Percentiles rank a stretch among this genome's conserved stretches.
phyloP scores from a whole-genome alignment of 2,329 filamentous ascomycete species.

The Macroventuria anomochaeta region DNA sequence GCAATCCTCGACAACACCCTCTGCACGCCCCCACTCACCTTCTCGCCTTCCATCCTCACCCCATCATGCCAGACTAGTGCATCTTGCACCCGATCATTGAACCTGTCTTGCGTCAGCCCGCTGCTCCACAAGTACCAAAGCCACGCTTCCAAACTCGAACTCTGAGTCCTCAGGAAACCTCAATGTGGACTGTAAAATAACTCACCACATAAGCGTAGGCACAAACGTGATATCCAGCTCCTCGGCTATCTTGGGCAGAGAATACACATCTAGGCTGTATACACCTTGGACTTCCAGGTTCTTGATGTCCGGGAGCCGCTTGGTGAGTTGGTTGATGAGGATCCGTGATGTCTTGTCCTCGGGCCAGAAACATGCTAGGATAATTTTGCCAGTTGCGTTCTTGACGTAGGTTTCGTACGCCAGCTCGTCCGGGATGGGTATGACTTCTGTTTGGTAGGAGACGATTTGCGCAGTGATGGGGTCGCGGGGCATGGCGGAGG shows the following conservation, averaged over 20 bases:
- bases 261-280: constrained; percentile 34
- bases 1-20: constrained; percentile 35
- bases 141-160: too few relatives aligned
- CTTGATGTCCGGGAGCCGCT: constrained; percentile 24
- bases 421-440: constrained; percentile 20
- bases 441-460: constrained; percentile 19
- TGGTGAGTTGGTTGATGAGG: constrained; percentile 21
- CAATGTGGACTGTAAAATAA: too few relatives aligned
- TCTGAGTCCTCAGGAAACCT: too few relatives aligned
- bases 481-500: constrained; percentile 1
- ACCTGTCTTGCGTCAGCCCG: constrained; percentile 6
- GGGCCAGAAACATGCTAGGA: constrained; percentile 33
- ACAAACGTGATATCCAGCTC: constrained; percentile 33
- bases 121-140: background rate
- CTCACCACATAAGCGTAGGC: constrained; percentile 33
- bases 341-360: constrained; percentile 27
- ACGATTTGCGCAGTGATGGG: constrained; percentile 7
- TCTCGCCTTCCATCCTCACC: constrained; percentile 31
- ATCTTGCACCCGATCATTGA: constrained; percentile 29
- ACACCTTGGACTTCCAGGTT: constrained; percentile 25
- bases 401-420: constrained; percentile 27
- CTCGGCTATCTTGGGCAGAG: constrained; percentile 28
- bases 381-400: constrained; percentile 26
- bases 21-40: constrained; percentile 30
- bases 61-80: constrained; percentile 35